Base-by-base conservation (phyloP, 106 monocot species). In the Platanthera zijinensis region DNA sequence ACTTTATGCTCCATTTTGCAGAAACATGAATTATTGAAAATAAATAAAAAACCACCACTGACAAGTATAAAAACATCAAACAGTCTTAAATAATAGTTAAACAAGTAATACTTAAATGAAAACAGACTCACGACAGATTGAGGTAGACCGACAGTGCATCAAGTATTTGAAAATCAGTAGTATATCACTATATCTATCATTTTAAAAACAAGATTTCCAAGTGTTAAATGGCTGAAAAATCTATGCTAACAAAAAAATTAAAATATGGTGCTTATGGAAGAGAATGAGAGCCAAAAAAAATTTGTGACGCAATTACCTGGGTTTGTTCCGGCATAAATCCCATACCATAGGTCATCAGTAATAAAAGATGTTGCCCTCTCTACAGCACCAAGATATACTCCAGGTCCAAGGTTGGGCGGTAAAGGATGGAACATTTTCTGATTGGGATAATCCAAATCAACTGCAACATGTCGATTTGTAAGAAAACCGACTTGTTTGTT, bases 371-470 rank as follows among this genome's bases (percentile, higher is more conserved):
- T 97, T 61, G 97, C 93, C 77, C 93, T 97, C 77, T 97, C 97
- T 10, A 97, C 97, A 54, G 97, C 97, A 25, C 97, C 97, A 11
- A 97, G 80, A 82, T 97, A 97, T 53, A 94, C 94, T 14, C 97
- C 97, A 73, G 97, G 97, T 8, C 97, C 97, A 84, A 89, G 93
- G 77, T 94, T 97, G 48, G 97, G 94, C 28, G 97, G 97, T 53
- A 97, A 86, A 5, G 97, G 97, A 85, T 97, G 93, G 87, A 89
- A 97, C 97, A 97, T 97, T 75, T 97, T 97, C 82, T 94, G 97
- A 68, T 89, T 97, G 50, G 97, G 97, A 66, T 97, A 97, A 52
- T 97, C 97, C 59, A 97, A 77, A 84, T 97, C 94, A 51, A 97
- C 93, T 32, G 97, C 97, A 17, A 94, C 94, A 81, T 97, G 97